Base-by-base conservation (phyloP, 2,329 filamentous ascomycete genomes). In the Cryphonectria parasitica region DNA sequence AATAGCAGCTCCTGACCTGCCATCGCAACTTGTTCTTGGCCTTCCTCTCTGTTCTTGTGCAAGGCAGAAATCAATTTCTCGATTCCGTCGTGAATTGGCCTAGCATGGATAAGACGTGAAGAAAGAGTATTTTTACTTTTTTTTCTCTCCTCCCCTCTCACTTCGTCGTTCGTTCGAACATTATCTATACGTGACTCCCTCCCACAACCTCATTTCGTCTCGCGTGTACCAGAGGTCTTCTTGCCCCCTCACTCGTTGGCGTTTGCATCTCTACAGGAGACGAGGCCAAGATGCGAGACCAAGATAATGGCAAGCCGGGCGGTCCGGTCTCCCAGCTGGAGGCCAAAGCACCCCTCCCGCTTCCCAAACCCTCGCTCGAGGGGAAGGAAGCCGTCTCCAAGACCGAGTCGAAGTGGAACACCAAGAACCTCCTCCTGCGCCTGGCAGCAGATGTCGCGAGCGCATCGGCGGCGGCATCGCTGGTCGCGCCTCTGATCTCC, bases 401-500 rank as follows among this genome's bases (percentile, higher is more conserved):
- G 22, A 39, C 43, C 25, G 61, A 67, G 36, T 65, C 43, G 36
- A 74, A 75, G 80, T 95, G 92, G 92, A 97, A 97, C 79, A 95
- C 92, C 34, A 87, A 89, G 74, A 91, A 92, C 75, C 80, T 97
- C 69, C 87, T 87, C 19, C 79, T 86, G 74, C 87, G 94, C 67
- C 77, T 97, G 17, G 88, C 85, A 60, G 87, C 89, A 22, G 94
- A 97, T 82, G 80, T 88, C 31, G 80, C 87, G 61, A 90, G 91
- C 76, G 94, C 93, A 1, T 86, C 88, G 1, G 87, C 88, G 62
- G 93, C 94, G 15, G 93, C 91, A 1, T 87, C 87, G 8, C 83
- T 96, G 72, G 91, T 97, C 64, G 93, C 94, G 68, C 94, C 95
- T 1, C 79, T 97, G 54, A 95, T 97, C 73, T 92, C 92, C 52